phyloP scores from a whole-genome alignment of 768 basidiomycete genomes.

The Boletus reticuloceps region DNA sequence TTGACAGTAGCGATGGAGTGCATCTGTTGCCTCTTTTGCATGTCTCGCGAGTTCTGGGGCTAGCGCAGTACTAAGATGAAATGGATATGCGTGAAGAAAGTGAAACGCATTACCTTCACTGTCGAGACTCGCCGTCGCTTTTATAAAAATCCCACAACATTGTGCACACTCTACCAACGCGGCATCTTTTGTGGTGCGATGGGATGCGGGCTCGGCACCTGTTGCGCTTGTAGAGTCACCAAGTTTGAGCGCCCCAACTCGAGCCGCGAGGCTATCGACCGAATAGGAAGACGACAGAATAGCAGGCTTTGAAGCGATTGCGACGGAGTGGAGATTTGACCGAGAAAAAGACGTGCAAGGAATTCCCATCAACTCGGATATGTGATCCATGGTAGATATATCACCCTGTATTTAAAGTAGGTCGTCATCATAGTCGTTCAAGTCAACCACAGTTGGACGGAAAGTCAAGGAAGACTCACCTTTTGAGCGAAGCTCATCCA shows the following conservation, averaged over 20 bases:
- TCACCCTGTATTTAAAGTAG: conserved; percentile 24
- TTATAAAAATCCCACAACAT: conserved; percentile 42
- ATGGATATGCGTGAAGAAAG: neutral
- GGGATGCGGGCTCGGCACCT: neutral
- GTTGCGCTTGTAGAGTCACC: conserved; percentile 3
- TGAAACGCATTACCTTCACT: conserved; percentile 9
- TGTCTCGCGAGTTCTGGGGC: conserved; percentile 22
- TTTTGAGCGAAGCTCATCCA: conserved; percentile 68
- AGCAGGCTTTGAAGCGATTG: neutral
- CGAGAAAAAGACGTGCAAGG: no score
- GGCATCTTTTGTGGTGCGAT: conserved; percentile 3
- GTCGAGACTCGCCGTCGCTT: conserved; percentile 38
- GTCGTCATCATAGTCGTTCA: neutral
- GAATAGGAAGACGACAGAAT: conserved; percentile 1
- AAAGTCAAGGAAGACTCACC: conserved; percentile 36
- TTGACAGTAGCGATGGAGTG: conserved; percentile 19
- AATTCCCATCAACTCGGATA: no score
- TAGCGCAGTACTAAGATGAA: neutral
- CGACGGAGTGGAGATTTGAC: no score
- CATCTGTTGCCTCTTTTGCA: conserved; percentile 15
- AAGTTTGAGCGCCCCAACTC: conserved; percentile 19
- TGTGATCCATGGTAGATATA: conserved; percentile 39
- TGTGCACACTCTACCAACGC: conserved; percentile 38
- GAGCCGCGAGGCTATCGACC: conserved; percentile 18
- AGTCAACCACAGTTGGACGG: neutral